A percentile compares a stretch with the other conserved stretches of the same genome.
phyloP scores from a whole-genome alignment of 495 filamentous ascomycete species.

The Bryoglossum gracile region DNA sequence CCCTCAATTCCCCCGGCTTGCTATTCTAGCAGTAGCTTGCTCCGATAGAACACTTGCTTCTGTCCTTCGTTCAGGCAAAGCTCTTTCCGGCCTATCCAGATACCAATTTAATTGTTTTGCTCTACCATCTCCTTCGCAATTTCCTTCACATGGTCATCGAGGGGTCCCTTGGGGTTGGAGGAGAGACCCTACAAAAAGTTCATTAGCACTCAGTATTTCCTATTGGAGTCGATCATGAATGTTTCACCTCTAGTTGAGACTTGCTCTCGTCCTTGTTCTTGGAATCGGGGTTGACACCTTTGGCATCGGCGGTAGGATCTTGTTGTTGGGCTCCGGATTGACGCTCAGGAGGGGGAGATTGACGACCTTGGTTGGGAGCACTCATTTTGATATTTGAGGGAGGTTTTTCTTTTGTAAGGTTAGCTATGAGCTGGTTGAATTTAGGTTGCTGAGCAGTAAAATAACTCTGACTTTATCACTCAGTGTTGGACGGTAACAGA shows the following conservation, averaged over 20 bases:
- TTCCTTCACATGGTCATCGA: slow-evolving; percentile 61
- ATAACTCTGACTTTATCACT: too few species aligned
- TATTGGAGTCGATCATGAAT: neutral
- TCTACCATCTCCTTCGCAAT: slow-evolving; percentile 28
- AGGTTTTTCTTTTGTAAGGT: too few species aligned
- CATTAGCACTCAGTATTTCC: neutral
- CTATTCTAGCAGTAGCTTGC: too few species aligned
- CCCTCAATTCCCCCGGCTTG: too few species aligned
- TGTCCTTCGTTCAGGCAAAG: too few species aligned
- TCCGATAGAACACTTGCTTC: too few species aligned
- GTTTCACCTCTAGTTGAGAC: slow-evolving; percentile 38
- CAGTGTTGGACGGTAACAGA: too few species aligned
- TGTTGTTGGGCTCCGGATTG: slow-evolving; percentile 59
- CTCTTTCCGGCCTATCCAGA: too few species aligned
- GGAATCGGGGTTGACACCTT: slow-evolving; percentile 40
- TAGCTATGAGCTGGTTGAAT: too few species aligned
- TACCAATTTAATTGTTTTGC: too few species aligned
- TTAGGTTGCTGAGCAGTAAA: too few species aligned
- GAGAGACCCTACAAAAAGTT: slow-evolving; percentile 33
- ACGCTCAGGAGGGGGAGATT: slow-evolving; percentile 72
- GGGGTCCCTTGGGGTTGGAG: slow-evolving; percentile 62
- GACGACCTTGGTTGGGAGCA: slow-evolving; percentile 54
- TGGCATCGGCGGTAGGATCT: slow-evolving; percentile 30
- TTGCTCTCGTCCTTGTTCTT: slow-evolving; percentile 44
- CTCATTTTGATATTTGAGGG: slow-evolving; percentile 45